Evolutionary conservation across 805 yeast species (phyloP).

Genomic region (Ogataea allantospora): DNA sequence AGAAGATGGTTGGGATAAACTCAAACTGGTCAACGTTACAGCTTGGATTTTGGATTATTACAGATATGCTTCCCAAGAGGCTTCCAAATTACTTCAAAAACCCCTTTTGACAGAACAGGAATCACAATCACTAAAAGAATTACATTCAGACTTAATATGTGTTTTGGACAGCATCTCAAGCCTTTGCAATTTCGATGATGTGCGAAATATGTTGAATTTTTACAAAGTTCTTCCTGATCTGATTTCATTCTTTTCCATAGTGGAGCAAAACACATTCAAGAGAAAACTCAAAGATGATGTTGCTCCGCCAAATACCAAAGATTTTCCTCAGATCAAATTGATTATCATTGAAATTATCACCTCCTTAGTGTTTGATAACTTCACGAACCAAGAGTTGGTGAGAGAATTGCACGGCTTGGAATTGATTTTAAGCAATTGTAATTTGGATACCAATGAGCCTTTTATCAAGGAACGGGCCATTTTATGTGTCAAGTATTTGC

Average conservation of each 20-base stretch:
- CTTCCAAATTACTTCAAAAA: slow-evolving; percentile 21
- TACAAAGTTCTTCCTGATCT: slow-evolving; percentile 38
- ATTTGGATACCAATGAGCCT: slow-evolving; percentile 86
- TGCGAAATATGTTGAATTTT: slow-evolving; percentile 40
- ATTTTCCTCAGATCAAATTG: slow-evolving; percentile 66
- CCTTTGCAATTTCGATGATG: slow-evolving; percentile 39
- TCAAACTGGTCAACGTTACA: slow-evolving; percentile 37
- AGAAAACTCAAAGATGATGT: slow-evolving; percentile 32
- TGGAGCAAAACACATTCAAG: slow-evolving; percentile 42
- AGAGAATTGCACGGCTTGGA: slow-evolving; percentile 68
- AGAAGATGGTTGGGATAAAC: slow-evolving; percentile 40
- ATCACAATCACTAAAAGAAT: slow-evolving; percentile 8
- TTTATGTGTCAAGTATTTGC: slow-evolving; percentile 67
- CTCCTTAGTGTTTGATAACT: slow-evolving; percentile 49
- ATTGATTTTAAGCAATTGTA: slow-evolving; percentile 72
- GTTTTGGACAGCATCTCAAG: slow-evolving; percentile 43
- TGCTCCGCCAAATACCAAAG: slow-evolving; percentile 17
- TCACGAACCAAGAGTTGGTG: slow-evolving; percentile 61
- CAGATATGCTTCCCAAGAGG: slow-evolving; percentile 17
- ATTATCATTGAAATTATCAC: slow-evolving; percentile 66
- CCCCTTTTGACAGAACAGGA: slow-evolving; percentile 4
- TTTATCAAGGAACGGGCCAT: slow-evolving; percentile 83
- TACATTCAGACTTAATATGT: slow-evolving; percentile 23
- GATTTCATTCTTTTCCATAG: slow-evolving; percentile 36
- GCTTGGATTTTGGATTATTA: slow-evolving; percentile 41